Conservation (phyloP, 805 yeast genomes). For the Wickerhamiella brachini region DNA sequence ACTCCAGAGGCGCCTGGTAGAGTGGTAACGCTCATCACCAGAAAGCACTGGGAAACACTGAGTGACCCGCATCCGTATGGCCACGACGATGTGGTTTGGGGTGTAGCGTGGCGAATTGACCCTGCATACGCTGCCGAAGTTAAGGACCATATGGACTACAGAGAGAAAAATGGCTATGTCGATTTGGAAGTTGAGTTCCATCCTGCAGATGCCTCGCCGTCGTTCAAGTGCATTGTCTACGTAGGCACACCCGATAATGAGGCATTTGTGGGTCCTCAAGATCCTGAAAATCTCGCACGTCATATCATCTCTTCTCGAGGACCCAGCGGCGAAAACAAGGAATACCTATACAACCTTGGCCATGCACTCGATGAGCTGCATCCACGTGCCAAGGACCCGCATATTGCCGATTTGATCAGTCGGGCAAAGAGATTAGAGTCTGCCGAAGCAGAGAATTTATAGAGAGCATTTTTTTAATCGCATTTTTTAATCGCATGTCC, state of each 20-base stretch:
- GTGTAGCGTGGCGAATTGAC: slow-evolving; percentile 72
- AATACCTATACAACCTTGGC: slow-evolving; percentile 47
- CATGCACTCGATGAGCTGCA: slow-evolving; percentile 33
- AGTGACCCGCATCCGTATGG: slow-evolving; percentile 27
- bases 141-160: slow-evolving; percentile 51
- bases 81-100: slow-evolving; percentile 39
- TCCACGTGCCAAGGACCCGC: slow-evolving; percentile 29
- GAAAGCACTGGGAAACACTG: slow-evolving; percentile 37
- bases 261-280: slow-evolving; percentile 79
- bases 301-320: slow-evolving; percentile 48
- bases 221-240: slow-evolving; percentile 50
- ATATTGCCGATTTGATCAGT: slow-evolving; percentile 27
- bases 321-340: slow-evolving; percentile 70
- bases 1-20: slow-evolving; percentile 79
- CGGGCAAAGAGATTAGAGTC: slow-evolving; percentile 20
- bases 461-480: background rate
- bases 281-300: slow-evolving; percentile 41
- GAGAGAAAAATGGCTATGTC: slow-evolving; percentile 86
- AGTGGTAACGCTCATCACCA: slow-evolving; percentile 67
- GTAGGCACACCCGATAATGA: slow-evolving; percentile 72
- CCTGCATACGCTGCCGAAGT: slow-evolving; percentile 49
- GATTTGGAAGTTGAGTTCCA: slow-evolving; percentile 53
- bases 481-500: too few species aligned
- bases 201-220: slow-evolving; percentile 24
- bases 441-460: background rate